Evolutionary conservation across 2,329 filamentous ascomycete species (phyloP).

Genomic region (Cladosporium sp.): DNA sequence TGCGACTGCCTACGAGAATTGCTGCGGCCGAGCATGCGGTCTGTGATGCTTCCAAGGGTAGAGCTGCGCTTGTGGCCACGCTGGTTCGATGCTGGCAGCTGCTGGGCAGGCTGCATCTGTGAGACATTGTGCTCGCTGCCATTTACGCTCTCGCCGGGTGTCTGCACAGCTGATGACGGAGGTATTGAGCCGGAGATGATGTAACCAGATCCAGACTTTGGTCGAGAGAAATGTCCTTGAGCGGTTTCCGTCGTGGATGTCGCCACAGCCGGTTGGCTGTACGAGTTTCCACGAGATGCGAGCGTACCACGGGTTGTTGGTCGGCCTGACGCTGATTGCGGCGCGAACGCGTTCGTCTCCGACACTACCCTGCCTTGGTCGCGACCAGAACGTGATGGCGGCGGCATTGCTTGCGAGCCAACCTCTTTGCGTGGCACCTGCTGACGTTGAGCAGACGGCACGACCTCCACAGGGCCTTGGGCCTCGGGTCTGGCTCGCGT

Average conservation of each 20-base stretch:
- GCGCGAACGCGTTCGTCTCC: conserved; percentile 42
- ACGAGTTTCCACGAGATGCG: conserved; percentile 72
- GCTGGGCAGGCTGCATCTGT: conserved; percentile 42
- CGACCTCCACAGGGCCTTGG: conserved; percentile 52
- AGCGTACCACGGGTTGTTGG: conserved; percentile 83
- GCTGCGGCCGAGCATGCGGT: conserved; percentile 78
- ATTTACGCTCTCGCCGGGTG: conserved; percentile 11
- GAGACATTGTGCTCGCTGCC: conserved; percentile 56
- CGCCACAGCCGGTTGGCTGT: conserved; percentile 85
- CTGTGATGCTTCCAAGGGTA: conserved; percentile 62
- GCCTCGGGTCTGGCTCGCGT: conserved; percentile 58
- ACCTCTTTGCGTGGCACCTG: conserved; percentile 27
- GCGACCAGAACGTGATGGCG: conserved; percentile 40
- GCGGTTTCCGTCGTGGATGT: conserved; percentile 85
- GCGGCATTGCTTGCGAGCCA: conserved; percentile 33
- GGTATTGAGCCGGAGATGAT: conserved; percentile 68
- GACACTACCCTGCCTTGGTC: conserved; percentile 54
- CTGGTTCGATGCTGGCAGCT: conserved; percentile 12
- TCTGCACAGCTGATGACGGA: not conserved
- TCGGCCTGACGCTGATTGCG: conserved; percentile 50
- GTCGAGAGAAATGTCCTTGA: conserved; percentile 85
- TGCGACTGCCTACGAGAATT: conserved; percentile 35
- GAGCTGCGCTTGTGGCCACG: conserved; percentile 66
- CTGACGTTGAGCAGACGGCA: conserved; percentile 32
- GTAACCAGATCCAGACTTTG: conserved; percentile 63